Conservation (phyloP, 1,139 yeast genomes). For the Eremothecium sinecaudum region DNA sequence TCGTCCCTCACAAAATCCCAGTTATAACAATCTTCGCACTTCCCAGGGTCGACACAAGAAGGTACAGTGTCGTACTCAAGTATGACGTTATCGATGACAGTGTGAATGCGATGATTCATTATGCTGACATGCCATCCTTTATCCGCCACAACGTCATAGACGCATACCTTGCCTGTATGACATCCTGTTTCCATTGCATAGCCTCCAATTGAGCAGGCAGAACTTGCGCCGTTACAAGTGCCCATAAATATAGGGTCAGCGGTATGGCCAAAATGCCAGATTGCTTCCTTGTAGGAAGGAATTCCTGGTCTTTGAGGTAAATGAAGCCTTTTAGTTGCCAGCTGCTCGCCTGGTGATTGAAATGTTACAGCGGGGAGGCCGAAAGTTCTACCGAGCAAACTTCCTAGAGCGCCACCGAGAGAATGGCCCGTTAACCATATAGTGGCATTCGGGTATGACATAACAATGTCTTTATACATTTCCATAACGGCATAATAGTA, state of each 20-base stretch:
- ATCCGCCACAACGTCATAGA: constrained; percentile 84
- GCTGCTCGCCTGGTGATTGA: constrained; percentile 88
- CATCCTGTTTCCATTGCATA: constrained; percentile 97
- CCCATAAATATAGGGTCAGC: constrained; percentile 98
- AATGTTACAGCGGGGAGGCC: constrained; percentile 86
- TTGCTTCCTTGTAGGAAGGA: constrained; percentile 66
- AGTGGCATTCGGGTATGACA: constrained; percentile 57
- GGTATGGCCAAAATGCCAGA: constrained; percentile 94
- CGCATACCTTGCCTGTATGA: constrained; percentile 82
- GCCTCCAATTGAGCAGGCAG: constrained; percentile 84
- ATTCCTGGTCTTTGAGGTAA: constrained; percentile 90
- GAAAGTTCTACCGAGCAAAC: constrained; percentile 76
- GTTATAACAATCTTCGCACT: constrained; percentile 81
- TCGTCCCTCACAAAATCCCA: constrained; percentile 69
- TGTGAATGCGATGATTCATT: constrained; percentile 81
- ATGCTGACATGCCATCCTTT: constrained; percentile 87
- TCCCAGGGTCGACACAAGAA: constrained; percentile 60
- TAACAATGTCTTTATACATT: constrained; percentile 63
- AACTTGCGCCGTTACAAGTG: constrained; percentile 89
- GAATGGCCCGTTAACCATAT: constrained; percentile 97
- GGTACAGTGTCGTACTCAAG: constrained; percentile 70
- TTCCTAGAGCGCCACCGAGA: constrained; percentile 80
- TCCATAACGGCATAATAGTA: constrained; percentile 78
- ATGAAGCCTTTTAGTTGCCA: constrained; percentile 77
- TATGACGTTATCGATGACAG: constrained; percentile 79